Evolutionary conservation across 2,329 filamentous ascomycete species (phyloP).

Genomic region (Nakataea oryzae): DNA sequence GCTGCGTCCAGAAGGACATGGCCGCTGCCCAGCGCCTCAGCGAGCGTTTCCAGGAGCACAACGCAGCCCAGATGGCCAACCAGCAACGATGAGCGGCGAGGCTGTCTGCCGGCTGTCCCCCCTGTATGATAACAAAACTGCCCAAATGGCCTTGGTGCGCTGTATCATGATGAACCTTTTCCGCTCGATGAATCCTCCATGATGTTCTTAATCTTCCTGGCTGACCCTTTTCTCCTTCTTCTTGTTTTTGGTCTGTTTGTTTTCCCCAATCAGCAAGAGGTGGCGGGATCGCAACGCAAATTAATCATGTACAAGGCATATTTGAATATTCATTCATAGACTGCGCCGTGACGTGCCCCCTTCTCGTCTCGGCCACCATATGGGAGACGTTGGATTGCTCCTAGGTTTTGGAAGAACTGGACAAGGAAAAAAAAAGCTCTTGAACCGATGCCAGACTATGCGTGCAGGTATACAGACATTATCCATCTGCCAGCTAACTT

Average conservation of each 20-base stretch:
- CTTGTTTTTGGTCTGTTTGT: too few relatives aligned
- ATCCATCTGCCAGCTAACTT: neutral
- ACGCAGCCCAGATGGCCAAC: slow-evolving; percentile 41
- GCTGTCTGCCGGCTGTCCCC: too few relatives aligned
- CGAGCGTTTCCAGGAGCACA: slow-evolving; percentile 74
- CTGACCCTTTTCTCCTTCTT: neutral
- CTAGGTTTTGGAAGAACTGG: too few relatives aligned
- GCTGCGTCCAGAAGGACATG: slow-evolving; percentile 94
- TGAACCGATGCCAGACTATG: neutral
- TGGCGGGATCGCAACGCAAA: neutral
- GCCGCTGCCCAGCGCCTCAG: slow-evolving; percentile 83
- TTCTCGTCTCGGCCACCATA: neutral
- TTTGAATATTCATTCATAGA: neutral
- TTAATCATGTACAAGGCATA: neutral
- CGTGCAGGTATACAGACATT: neutral
- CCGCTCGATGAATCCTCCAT: too few relatives aligned
- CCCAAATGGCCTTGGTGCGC: neutral
- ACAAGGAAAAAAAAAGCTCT: too few relatives aligned
- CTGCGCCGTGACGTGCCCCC: neutral
- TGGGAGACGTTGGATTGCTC: neutral
- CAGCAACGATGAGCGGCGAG: slow-evolving; percentile 21
- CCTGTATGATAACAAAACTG: neutral
- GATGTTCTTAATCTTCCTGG: neutral
- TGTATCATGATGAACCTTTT: neutral
- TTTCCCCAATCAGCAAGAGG: neutral